phyloP scores from a whole-genome alignment of 2,329 filamentous ascomycete species.

The Aureobasidium subglaciale region DNA sequence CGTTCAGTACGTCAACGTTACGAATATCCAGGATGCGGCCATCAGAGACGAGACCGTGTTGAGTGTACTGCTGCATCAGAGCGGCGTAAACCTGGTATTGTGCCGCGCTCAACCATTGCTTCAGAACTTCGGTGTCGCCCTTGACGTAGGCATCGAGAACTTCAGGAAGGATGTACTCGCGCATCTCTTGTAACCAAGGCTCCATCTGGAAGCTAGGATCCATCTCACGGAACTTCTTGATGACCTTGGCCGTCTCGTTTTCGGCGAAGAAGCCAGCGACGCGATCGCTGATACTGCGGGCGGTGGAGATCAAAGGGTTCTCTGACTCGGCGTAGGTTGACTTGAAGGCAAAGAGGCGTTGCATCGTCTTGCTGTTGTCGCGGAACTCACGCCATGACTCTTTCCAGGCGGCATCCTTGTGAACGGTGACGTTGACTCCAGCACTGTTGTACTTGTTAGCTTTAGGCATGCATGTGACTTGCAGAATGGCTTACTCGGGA shows the following conservation, averaged over 20 bases:
- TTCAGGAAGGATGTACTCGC: constrained; percentile 95
- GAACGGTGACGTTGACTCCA: constrained; percentile 86
- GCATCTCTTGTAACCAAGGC: constrained; percentile 87
- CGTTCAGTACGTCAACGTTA: constrained; percentile 79
- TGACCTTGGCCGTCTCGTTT: constrained; percentile 94
- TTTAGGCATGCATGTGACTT: neutral
- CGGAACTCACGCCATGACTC: constrained; percentile 97
- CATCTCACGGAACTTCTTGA: constrained; percentile 96
- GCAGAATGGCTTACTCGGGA: constrained; percentile 62
- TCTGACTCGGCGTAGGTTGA: constrained; percentile 91
- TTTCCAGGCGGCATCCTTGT: constrained; percentile 97
- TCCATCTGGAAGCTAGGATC: constrained; percentile 93
- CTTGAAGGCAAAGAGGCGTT: constrained; percentile 80
- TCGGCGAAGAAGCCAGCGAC: constrained; percentile 96
- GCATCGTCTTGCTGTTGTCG: constrained; percentile 80
- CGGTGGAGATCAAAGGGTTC: constrained; percentile 88
- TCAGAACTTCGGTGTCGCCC: constrained; percentile 82
- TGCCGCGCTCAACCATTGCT: constrained; percentile 91
- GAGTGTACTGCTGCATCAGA: constrained; percentile 92
- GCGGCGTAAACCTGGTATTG: constrained; percentile 96
- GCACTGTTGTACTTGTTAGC: constrained; percentile 53
- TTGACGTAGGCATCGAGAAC: constrained; percentile 97
- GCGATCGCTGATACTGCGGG: constrained; percentile 85
- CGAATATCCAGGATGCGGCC: constrained; percentile 92
- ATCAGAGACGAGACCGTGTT: constrained; percentile 86